Conservation (phyloP, 139 green algal species). For the Ettlia oleoabundans region DNA sequence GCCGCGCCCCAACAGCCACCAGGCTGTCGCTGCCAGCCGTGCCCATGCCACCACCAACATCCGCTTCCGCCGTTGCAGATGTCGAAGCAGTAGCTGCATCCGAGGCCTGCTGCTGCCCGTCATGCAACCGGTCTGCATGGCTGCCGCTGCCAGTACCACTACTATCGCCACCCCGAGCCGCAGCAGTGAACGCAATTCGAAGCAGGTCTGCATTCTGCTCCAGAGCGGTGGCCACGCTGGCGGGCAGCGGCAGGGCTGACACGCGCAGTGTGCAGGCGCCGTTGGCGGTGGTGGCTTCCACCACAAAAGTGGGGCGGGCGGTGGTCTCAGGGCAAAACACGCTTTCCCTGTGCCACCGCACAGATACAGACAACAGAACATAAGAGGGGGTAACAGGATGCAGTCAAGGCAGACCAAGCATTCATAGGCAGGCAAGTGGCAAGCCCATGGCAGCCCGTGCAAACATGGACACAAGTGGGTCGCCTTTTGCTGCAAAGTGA, state of each 20-base stretch:
- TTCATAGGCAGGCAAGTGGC: too few relatives aligned
- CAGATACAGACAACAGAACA: too few relatives aligned
- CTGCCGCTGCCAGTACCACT: neutral
- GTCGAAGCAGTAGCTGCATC: neutral
- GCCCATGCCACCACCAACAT: neutral
- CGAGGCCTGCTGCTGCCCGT: slow-evolving; percentile 4
- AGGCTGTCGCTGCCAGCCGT: slow-evolving; percentile 14
- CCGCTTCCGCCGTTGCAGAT: slow-evolving; percentile 9
- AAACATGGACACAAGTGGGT: too few relatives aligned
- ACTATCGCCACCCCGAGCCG: too few relatives aligned
- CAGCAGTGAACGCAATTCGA: slow-evolving; percentile 2
- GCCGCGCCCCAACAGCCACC: slow-evolving; percentile 17
- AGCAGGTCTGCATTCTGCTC: slow-evolving; percentile 67
- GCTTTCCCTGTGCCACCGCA: slow-evolving; percentile 26
- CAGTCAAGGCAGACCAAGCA: too few relatives aligned
- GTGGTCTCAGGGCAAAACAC: slow-evolving; percentile 19
- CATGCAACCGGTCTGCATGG: neutral
- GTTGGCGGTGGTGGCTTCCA: slow-evolving; percentile 83
- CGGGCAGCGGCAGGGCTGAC: slow-evolving; percentile 70
- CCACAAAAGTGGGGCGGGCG: slow-evolving; percentile 41
- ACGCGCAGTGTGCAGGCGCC: slow-evolving; percentile 74
- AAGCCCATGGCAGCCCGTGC: too few relatives aligned
- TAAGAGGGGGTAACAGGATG: too few relatives aligned
- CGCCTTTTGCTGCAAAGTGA: too few relatives aligned
- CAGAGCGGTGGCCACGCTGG: slow-evolving; percentile 57